These are phyloP conservation scores for Rubroshorea leprosula DNA, from an alignment of 345 rosid species.

Conservation along the genomic window DNA sequence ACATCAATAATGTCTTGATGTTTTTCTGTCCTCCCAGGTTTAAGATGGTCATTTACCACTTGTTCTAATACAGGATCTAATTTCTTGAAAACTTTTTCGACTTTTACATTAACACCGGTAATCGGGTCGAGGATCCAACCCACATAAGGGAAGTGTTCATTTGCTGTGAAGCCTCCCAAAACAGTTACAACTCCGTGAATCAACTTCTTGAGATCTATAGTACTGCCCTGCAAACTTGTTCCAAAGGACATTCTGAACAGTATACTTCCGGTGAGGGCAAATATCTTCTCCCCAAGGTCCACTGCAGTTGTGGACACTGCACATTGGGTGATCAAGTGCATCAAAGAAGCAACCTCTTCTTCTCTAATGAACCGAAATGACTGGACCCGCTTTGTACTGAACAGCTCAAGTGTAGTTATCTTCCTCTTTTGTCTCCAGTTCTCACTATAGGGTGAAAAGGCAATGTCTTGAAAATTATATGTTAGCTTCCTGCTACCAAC, in stretches of 20 bases:
- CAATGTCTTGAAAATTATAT: conserved; percentile 19
- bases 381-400: conserved; percentile 29
- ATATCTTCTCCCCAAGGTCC: conserved; percentile 21
- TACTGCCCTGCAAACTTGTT: conserved; percentile 11
- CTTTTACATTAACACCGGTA: conserved; percentile 24
- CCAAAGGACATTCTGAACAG: conserved; percentile 29
- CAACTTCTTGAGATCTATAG: conserved; percentile 11
- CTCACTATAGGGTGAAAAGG: conserved; percentile 28
- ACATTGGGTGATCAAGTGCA: conserved; percentile 13
- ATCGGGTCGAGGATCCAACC: conserved; percentile 25
- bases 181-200: conserved; percentile 16
- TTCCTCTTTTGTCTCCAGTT: conserved; percentile 32
- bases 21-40: conserved; percentile 17
- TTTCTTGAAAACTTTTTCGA: conserved; percentile 25
- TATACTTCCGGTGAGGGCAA: conserved; percentile 21
- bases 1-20: conserved; percentile 32
- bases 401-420: conserved; percentile 23
- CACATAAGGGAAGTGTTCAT: conserved; percentile 35
- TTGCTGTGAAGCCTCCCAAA: conserved; percentile 24
- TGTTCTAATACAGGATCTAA: conserved; percentile 24
- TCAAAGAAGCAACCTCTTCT: conserved; percentile 26
- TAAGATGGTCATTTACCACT: conserved; percentile 28
- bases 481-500: conserved; percentile 8
- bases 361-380: conserved; percentile 23
- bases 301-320: conserved; percentile 6